Conservation (phyloP, 352 stramenopile species). For the Phytophthora pluvialis region DNA sequence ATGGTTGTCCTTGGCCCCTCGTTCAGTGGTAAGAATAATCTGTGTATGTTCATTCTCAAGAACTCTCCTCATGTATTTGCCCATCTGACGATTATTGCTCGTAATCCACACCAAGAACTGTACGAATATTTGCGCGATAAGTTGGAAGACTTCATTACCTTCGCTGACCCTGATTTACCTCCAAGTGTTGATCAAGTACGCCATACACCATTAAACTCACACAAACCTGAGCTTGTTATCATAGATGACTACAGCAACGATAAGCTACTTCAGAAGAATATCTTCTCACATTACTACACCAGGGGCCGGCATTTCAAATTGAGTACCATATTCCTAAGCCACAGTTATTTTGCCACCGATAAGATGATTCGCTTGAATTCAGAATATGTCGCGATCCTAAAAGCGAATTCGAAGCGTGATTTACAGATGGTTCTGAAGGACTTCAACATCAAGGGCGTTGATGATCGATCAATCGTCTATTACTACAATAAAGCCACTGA, state of each 20-base stretch:
- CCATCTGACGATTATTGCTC: slow-evolving; percentile 14
- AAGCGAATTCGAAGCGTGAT: slow-evolving; percentile 18
- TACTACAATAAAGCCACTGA: slow-evolving; percentile 20
- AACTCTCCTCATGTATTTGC: slow-evolving; percentile 12
- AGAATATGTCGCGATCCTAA: slow-evolving; percentile 27
- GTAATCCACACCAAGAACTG: slow-evolving; percentile 11
- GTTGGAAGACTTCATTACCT: slow-evolving; percentile 11
- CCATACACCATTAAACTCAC: background rate
- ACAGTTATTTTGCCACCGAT: too few relatives aligned
- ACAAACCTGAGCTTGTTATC: slow-evolving; percentile 24
- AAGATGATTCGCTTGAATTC: too few relatives aligned
- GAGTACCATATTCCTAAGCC: slow-evolving; percentile 1
- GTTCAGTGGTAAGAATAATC: slow-evolving; percentile 1
- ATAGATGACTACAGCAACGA: slow-evolving; percentile 31
- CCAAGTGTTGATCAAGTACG: slow-evolving; percentile 8
- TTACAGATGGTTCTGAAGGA: slow-evolving; percentile 18
- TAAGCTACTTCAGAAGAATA: slow-evolving; percentile 4
- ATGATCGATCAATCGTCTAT: slow-evolving; percentile 18
- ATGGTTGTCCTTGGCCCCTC: slow-evolving; percentile 8
- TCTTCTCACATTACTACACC: slow-evolving; percentile 7
- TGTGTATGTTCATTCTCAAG: slow-evolving; percentile 7
- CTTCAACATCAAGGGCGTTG: slow-evolving; percentile 15
- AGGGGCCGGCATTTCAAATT: slow-evolving; percentile 2
- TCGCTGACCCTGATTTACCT: slow-evolving; percentile 3
- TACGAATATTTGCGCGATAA: slow-evolving; percentile 7